Percentiles rank a stretch among this genome's conserved stretches.
These are phyloP conservation scores for Rhynchosporium graminicola DNA, from an alignment of 2,329 filamentous ascomycete genomes.

Conservation along the genomic window DNA sequence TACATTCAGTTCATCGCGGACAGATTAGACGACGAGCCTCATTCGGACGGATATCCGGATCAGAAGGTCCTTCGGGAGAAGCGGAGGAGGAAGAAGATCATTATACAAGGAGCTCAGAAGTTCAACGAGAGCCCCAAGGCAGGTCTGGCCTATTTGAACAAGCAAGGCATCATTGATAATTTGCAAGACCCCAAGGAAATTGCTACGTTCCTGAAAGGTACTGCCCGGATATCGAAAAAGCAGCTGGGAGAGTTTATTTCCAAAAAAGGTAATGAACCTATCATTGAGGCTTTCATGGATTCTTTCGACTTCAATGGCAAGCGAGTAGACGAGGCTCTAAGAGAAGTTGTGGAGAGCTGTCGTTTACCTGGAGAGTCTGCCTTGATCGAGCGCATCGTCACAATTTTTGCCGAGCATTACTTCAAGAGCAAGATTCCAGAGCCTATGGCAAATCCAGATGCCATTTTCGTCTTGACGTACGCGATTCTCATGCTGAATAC, in stretches of 20 bases:
- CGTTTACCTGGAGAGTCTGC: conserved; percentile 90
- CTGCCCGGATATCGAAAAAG: conserved; percentile 85
- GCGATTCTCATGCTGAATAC: conserved; percentile 98
- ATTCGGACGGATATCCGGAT: conserved; percentile 66
- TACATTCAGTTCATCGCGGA: conserved; percentile 93
- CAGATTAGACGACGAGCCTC: conserved; percentile 71
- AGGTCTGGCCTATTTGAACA: conserved; percentile 81
- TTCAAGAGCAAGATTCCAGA: conserved; percentile 68
- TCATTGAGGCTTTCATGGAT: conserved; percentile 80
- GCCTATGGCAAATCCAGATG: conserved; percentile 80
- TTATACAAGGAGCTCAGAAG: conserved; percentile 82
- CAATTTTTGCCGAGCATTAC: conserved; percentile 84
- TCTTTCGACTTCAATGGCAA: conserved; percentile 87
- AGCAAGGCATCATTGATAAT: conserved; percentile 81
- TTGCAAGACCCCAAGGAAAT: conserved; percentile 73
- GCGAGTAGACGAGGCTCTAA: conserved; percentile 85
- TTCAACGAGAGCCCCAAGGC: conserved; percentile 95
- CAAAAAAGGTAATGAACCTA: conserved; percentile 83
- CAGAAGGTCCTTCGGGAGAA: conserved; percentile 66
- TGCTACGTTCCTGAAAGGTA: conserved; percentile 85
- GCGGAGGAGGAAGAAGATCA: conserved; percentile 78
- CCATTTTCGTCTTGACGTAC: conserved; percentile 88
- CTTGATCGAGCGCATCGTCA: conserved; percentile 90
- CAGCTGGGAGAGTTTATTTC: conserved; percentile 90
- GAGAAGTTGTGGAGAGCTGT: conserved; percentile 86